These are phyloP conservation scores for Tetrahymena elliotti DNA, from an alignment of 73 alveolate species.

Conservation along the genomic window DNA sequence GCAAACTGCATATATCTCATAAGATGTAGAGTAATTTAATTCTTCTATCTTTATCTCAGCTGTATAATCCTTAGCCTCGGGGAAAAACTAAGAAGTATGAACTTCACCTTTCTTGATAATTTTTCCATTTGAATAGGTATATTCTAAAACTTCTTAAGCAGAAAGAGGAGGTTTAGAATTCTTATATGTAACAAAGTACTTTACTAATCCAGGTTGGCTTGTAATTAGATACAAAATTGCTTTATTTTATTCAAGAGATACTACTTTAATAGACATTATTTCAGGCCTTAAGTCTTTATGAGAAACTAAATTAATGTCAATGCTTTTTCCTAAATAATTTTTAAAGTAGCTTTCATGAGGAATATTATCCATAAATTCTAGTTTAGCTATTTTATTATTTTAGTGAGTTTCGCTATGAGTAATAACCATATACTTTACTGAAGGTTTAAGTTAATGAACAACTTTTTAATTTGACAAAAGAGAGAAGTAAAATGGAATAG, in stretches of 20 bases:
- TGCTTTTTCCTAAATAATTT: not conserved
- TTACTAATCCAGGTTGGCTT: not conserved
- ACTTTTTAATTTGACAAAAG: not conserved
- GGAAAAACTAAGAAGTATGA: not conserved
- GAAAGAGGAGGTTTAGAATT: not conserved
- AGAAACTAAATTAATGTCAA: not conserved
- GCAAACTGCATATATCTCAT: not conserved
- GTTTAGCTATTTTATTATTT: not conserved
- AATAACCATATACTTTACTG: not conserved
- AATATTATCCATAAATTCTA: not conserved
- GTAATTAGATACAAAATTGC: not conserved
- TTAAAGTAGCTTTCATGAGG: not conserved
- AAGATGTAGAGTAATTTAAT: not conserved
- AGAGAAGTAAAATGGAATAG: not conserved
- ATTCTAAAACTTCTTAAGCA: not conserved
- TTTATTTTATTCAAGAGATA: not conserved
- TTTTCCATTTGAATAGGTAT: not conserved
- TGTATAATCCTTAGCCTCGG: not conserved
- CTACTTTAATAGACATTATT: not conserved
- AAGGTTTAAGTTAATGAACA: not conserved
- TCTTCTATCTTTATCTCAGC: not conserved
- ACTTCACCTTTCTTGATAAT: not conserved
- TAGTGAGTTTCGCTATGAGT: not conserved
- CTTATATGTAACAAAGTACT: not conserved
- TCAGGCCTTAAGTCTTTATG: not conserved